A percentile compares a stretch with the other conserved stretches of the same genome.
These are phyloP conservation scores for Pichia manshurica DNA, from an alignment of 805 yeast genomes.

Conservation along the genomic window DNA sequence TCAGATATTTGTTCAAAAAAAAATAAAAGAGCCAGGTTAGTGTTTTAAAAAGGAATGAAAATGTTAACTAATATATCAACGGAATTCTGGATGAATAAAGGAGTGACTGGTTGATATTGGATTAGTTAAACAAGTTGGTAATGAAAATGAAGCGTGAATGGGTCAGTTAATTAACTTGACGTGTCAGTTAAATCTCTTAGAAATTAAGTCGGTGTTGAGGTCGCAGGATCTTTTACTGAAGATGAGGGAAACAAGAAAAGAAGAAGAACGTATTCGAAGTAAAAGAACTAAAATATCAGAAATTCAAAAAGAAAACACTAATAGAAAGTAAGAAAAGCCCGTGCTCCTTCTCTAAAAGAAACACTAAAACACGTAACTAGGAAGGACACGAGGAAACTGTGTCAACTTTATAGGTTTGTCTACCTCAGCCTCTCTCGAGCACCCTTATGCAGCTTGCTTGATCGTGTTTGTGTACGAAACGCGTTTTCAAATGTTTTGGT, in stretches of 20 bases:
- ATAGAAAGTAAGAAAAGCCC: background rate
- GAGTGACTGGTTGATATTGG: conserved; percentile 12
- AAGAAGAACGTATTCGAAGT: background rate
- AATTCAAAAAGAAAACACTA: background rate
- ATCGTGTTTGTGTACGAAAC: background rate
- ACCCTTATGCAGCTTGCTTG: background rate
- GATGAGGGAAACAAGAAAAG: no score
- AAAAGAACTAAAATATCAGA: background rate
- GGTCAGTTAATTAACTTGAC: background rate
- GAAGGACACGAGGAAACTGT: no score
- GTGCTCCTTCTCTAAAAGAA: no score
- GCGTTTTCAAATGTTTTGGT: no score
- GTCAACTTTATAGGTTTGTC: no score
- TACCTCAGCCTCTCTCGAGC: no score
- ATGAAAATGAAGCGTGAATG: no score
- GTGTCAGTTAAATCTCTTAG: background rate
- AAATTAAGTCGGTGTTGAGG: no score
- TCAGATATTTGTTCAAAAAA: no score
- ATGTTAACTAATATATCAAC: conserved; percentile 3
- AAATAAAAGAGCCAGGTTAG: no score
- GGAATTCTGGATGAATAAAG: conserved; percentile 1
- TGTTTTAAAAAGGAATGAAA: conserved; percentile 10
- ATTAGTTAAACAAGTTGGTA: conserved; percentile 4
- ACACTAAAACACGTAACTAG: no score
- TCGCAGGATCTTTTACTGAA: background rate